Conservation (phyloP, 192 early-diverging fungal species). For the Helicostylum pulchrum region DNA sequence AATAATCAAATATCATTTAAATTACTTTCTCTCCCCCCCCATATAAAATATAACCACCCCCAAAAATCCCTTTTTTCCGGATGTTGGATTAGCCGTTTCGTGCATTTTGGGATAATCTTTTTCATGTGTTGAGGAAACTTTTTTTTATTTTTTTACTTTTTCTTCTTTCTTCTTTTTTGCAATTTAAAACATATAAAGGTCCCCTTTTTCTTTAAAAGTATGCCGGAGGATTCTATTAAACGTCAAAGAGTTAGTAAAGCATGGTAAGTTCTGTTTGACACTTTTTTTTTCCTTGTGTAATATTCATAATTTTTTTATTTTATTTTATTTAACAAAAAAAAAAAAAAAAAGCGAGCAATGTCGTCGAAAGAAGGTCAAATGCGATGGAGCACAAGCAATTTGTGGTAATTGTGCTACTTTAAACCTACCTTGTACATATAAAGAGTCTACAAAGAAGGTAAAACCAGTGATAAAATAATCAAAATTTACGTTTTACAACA, state of each 20-base stretch:
- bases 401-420: constrained; percentile 71
- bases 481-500: not conserved
- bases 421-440: constrained; percentile 59
- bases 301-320: constrained; percentile 9
- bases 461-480: not conserved
- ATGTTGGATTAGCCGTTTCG: too few species aligned
- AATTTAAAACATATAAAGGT: too few species aligned
- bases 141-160: not conserved
- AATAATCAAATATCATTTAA: too few species aligned
- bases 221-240: constrained; percentile 7
- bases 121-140: not conserved
- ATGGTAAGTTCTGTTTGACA: constrained; percentile 19
- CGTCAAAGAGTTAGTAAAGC: constrained; percentile 34
- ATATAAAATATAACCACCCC: too few species aligned
- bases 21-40: too few species aligned
- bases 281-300: not conserved
- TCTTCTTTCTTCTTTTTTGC: too few species aligned
- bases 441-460: constrained; percentile 45
- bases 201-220: too few species aligned
- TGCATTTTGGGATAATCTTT: not conserved
- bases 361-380: constrained; percentile 79
- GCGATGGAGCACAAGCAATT: constrained; percentile 63
- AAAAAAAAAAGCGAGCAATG: constrained; percentile 60
- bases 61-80: too few species aligned
- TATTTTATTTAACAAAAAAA: not conserved